Evolutionary conservation across 2,329 filamentous ascomycete species (phyloP).

Genomic region (Fusarium scirpi): DNA sequence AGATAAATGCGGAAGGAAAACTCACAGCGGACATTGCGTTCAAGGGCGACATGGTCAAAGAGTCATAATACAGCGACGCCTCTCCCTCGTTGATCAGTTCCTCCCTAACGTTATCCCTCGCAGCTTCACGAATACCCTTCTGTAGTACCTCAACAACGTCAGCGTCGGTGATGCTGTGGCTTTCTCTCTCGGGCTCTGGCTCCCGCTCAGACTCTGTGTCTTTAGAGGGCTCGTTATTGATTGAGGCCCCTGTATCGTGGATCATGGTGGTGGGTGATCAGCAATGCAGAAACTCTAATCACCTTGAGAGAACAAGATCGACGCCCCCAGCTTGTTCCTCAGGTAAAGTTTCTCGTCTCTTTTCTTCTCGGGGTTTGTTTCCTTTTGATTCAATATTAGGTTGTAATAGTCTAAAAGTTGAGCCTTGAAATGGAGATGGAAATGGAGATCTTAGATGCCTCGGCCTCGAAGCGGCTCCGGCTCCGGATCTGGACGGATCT

Average conservation of each 20-base stretch:
- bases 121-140: constrained; percentile 40
- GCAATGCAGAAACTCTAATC: constrained; percentile 18
- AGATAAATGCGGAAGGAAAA: constrained; percentile 37
- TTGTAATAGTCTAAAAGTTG: background rate
- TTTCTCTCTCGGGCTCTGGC: background rate
- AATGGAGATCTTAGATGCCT: constrained; percentile 15
- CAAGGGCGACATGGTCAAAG: constrained; percentile 67
- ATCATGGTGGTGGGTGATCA: constrained; percentile 38
- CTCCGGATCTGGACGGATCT: constrained; percentile 34
- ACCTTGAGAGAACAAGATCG: constrained; percentile 18
- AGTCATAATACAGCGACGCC: constrained; percentile 68
- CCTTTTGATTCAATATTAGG: background rate
- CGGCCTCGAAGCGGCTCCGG: constrained; percentile 33
- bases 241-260: constrained; percentile 23
- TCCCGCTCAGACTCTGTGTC: constrained; percentile 2
- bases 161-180: constrained; percentile 42
- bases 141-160: constrained; percentile 47
- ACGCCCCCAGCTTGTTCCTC: constrained; percentile 13
- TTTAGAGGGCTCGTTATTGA: constrained; percentile 26
- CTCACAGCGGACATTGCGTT: constrained; percentile 67
- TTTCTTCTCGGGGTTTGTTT: background rate
- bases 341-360: constrained; percentile 4
- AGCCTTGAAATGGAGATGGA: constrained; percentile 10
- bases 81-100: constrained; percentile 47
- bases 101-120: constrained; percentile 27